Percentiles rank a stretch among this genome's conserved stretches.
Evolutionary conservation across 106 monocot genomes (phyloP).

Genomic region (Phalaenopsis aphrodite): DNA sequence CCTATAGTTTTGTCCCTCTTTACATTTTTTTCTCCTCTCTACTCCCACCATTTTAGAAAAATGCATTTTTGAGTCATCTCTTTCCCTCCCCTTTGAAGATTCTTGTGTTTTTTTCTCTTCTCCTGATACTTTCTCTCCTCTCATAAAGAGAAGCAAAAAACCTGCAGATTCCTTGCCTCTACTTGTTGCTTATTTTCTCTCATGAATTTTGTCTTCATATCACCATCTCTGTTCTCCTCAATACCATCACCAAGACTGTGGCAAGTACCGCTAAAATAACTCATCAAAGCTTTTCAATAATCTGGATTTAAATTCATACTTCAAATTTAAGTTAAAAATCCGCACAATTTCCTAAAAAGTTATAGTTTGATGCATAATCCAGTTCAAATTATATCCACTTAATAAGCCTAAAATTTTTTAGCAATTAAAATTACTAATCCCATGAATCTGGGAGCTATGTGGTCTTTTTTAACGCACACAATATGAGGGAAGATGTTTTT

Average conservation of each 20-base stretch:
- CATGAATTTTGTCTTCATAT: neutral
- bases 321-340: neutral
- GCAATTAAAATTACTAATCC: neutral
- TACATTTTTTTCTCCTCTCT: neutral
- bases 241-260: neutral
- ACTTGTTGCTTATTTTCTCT: neutral
- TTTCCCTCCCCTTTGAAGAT: neutral
- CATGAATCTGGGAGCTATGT: neutral
- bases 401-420: neutral
- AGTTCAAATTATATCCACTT: neutral
- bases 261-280: neutral
- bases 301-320: neutral
- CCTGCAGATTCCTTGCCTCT: too few species aligned
- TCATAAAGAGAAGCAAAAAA: too few species aligned
- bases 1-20: neutral
- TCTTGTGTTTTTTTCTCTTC: neutral
- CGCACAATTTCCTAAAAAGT: neutral
- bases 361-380: neutral
- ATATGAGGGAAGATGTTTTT: neutral
- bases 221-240: neutral
- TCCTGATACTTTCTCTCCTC: too few species aligned
- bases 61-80: neutral
- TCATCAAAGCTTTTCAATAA: neutral
- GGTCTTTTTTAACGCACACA: neutral
- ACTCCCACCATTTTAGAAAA: neutral